Percentiles rank a stretch among this genome's conserved stretches.
Conservation (phyloP, 2,329 filamentous ascomycete genomes). For the Diaporthe batatas region DNA sequence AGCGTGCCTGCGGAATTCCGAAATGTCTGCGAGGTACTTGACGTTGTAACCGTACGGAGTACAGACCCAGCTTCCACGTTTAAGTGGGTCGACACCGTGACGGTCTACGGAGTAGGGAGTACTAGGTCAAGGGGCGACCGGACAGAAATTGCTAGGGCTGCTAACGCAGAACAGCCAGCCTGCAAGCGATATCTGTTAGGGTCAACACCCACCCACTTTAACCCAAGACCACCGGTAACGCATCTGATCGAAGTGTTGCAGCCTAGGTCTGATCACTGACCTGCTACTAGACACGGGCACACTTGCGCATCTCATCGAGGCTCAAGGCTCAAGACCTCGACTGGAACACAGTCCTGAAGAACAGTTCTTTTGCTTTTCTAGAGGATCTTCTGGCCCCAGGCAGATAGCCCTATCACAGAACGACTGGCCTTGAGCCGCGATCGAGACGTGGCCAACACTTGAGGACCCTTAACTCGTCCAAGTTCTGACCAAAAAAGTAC, state of each 20-base stretch:
- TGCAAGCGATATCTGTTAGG: neutral
- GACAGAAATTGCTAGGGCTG: neutral
- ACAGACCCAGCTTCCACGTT: neutral
- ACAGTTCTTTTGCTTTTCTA: neutral
- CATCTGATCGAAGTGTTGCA: constrained; percentile 1
- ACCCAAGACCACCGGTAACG: neutral
- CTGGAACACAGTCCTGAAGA: constrained; percentile 9
- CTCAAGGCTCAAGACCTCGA: neutral
- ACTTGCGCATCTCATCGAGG: neutral
- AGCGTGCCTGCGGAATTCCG: neutral
- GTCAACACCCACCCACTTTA: neutral
- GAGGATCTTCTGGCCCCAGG: constrained; percentile 8
- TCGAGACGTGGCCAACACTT: constrained; percentile 34
- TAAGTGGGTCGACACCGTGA: neutral
- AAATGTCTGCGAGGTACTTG: neutral
- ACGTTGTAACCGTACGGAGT: neutral
- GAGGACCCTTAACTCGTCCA: constrained; percentile 39
- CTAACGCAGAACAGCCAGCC: neutral
- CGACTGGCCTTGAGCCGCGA: constrained; percentile 27
- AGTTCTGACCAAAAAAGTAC: constrained; percentile 48
- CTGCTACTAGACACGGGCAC: neutral
- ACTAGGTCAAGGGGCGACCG: neutral
- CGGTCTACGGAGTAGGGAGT: too few species aligned
- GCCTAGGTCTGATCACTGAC: constrained; percentile 8
- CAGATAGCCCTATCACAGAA: neutral